Evolutionary conservation across 1,139 yeast species (phyloP), one percentile per base, ranked within the genome.

Genomic region (Wickerhamiella pararugosa): DNA sequence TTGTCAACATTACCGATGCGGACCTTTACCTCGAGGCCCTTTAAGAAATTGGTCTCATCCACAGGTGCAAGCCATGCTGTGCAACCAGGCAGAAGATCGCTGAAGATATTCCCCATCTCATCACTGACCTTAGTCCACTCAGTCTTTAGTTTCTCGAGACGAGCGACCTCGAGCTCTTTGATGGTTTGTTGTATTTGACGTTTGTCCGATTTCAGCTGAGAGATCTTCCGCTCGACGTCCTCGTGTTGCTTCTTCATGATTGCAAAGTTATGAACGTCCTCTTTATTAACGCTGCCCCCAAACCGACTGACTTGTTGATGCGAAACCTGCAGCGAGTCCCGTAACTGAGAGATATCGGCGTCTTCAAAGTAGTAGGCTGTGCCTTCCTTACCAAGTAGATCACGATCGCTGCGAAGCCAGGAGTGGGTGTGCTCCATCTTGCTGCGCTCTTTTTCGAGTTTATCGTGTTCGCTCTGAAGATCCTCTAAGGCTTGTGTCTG

Each of bases 1-100:
- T 92, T 92, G 98, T 98, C 90, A 7, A 87, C 86, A 41, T 73
- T 76, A 5, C 98, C 98, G 27, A 92, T 66, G 53, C 83, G 77
- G 1, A 92, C 98, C 57, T 79, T 81, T 30, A 92, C 93, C 57
- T 84, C 95, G 29, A 92, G 66, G 26, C 99, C 99, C 51, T 81
- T 75, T 0, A 95, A 82, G 6, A 92, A 83, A 54, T 86, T 94
- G 54, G 73, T 70, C 37, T 75, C 74, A 52, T 83, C 84, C 1
- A 77, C 72, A 1, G 94, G 87, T 2, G 79, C 94, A 48, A 92
- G 69, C 59, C 86, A 86, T 5, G 97, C 94, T 61, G 77, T 81
- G 5, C 95, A 81, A 7, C 86, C 87, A 0, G 97, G 96, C 42
- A 92, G 64, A 40, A 92, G 67, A 53, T 87, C 96, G 2, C 82